Evolutionary conservation across 139 green algal genomes (phyloP).

Genomic region (Spirogloea muscicola): DNA sequence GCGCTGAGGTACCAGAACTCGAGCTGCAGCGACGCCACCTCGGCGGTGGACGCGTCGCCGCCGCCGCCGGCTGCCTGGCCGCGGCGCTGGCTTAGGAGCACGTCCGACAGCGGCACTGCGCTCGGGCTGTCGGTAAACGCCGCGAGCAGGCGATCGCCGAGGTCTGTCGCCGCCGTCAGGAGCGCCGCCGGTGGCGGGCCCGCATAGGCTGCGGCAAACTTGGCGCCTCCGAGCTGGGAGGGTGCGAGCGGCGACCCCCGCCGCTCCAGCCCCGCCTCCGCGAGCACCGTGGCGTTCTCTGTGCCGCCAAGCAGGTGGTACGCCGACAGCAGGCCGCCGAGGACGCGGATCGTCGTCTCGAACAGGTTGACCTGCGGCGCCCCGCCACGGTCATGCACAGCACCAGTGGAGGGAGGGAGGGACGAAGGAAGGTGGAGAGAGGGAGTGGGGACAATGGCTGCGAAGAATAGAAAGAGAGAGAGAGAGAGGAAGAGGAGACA

Average conservation of each 20-base stretch:
- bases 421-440: too few species aligned
- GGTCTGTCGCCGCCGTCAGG: slow-evolving; percentile 45
- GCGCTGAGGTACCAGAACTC: slow-evolving; percentile 68
- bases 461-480: too few species aligned
- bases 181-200: slow-evolving; percentile 24
- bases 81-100: slow-evolving; percentile 48
- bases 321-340: slow-evolving; percentile 81
- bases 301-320: slow-evolving; percentile 63
- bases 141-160: slow-evolving; percentile 59
- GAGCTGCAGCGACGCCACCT: slow-evolving; percentile 71
- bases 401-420: too few species aligned
- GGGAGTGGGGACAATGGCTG: too few species aligned
- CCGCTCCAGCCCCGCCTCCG: neutral
- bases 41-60: slow-evolving; percentile 55
- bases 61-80: slow-evolving; percentile 42
- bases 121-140: slow-evolving; percentile 67
- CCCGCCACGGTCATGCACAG: too few species aligned
- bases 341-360: slow-evolving; percentile 87
- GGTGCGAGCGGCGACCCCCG: too few species aligned
- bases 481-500: too few species aligned
- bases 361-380: slow-evolving; percentile 88
- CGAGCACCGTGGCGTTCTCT: too few species aligned
- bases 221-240: slow-evolving; percentile 31
- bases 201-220: neutral
- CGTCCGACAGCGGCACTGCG: slow-evolving; percentile 28